Base-by-base conservation (phyloP, 1,284 basidiomycete species). In the Gyrodon tennesseensis region DNA sequence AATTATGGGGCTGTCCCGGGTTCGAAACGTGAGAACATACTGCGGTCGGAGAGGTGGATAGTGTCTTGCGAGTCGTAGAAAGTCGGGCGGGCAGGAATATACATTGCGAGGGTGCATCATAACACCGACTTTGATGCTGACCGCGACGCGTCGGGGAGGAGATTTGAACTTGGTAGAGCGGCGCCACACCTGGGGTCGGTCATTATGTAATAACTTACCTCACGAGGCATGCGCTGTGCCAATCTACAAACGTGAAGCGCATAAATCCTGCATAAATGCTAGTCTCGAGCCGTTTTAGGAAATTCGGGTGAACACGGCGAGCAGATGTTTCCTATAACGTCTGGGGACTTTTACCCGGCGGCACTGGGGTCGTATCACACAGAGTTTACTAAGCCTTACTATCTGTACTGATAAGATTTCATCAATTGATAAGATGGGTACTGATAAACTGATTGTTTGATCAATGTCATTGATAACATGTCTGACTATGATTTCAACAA, bases 51-150 rank as follows among this genome's bases (percentile, higher is more conserved):
- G 82, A 12, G 82, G 74, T 0, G 87, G 84, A 73, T 89, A 88
- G 3, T 75, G 76, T 7, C 80, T 73, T 0, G 90, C 88, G 3
- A 96, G 82, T 23, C 76, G 70, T 4, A 72, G 63, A 72, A 95
- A 95, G 77, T 94, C 84, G 0, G 87, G 87, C 1, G 84, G 81
- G 3, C 69, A 75, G 6, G 69, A 72, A 70, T 91, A 91, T 21
- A 78, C 78, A 72, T 89, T 91, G 27, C 86, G 81, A 23, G 80
- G 71, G 72, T 91, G 88, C 88, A 91, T 90, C 34, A n/a, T n/a
- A 27, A 44, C 25, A 13, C 15, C 21, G 18, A 29, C n/a, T 15
- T 31, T 25, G 16, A 37, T 18, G 18, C 16, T 37, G 34, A 37
- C 34, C 34, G 16, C 52, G 21, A 19, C 23, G 21, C 23, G n/a